Evolutionary conservation across 23 red algal genomes (phyloP), one percentile per base, ranked within the genome.

Genomic region (Chondrus crispus): DNA sequence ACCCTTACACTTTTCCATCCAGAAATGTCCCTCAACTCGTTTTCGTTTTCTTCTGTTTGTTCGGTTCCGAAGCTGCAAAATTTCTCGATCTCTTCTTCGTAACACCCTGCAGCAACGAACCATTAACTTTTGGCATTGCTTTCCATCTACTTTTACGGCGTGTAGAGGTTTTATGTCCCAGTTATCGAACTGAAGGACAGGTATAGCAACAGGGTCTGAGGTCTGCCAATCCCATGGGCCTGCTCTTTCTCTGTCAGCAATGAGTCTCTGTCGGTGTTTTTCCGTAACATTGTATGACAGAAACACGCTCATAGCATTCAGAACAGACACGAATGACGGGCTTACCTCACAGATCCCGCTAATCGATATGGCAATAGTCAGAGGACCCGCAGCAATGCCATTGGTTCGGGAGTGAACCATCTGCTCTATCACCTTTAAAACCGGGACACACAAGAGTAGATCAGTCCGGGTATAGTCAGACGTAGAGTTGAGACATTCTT

Each of bases 221-320:
- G 51, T 14, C 13, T 55, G 13, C 10, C 20, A 11, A 4, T 74
- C 26, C 68, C 68, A 74, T 9, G 5, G 10, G 5, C 7, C 5
- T 7, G 5, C 5, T 18, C 36, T 20, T 74, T 74, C 68, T 35
- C 28, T 7, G 10, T 74, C 26, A 12, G 68, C 4, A 18, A 74
- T 37, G 5, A 74, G 36, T 4, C 26, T 6, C 68, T 8, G 36
- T 35, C 68, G 68, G 35, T 74, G 46, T 18, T 38, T 18, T 37
- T 74, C 68, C n/a, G 68, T 74, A 11, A 74, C 28, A 42, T 74
- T 74, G 68, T 74, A 74, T 20, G 68, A 74, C 19, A 74, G 4
- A 18, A 9, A 74, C 22, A 74, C 3, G n/a, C 7, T 42, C 4
- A 74, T 3, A 4, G 68, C 68, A 38, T 74, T 74, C 20, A 8